A percentile compares a stretch with the other conserved stretches of the same genome.
These are phyloP conservation scores for Hansenula anomala DNA, from an alignment of 1,139 yeast species.

Conservation along the genomic window DNA sequence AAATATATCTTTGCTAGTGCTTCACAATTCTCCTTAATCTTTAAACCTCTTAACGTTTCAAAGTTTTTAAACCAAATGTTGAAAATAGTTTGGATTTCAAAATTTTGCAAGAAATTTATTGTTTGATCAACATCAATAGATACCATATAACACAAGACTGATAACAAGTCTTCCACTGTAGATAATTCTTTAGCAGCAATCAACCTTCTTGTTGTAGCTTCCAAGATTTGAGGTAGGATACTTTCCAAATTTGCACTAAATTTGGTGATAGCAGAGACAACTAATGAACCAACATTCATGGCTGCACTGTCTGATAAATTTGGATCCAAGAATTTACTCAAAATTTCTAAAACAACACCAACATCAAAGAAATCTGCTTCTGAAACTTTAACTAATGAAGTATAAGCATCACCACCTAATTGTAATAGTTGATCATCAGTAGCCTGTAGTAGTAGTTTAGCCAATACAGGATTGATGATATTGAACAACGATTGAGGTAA, in stretches of 20 bases:
- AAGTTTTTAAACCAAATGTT: conserved; percentile 83
- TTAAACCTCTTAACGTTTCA: conserved; percentile 76
- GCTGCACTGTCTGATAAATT: conserved; percentile 76
- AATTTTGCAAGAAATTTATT: conserved; percentile 50
- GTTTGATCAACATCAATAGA: conserved; percentile 56
- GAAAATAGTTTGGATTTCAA: conserved; percentile 38
- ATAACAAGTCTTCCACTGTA: conserved; percentile 70
- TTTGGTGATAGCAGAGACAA: conserved; percentile 58
- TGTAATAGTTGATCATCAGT: conserved; percentile 80
- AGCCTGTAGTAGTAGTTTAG: conserved; percentile 46
- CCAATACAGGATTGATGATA: conserved; percentile 48
- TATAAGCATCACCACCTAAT: conserved; percentile 70
- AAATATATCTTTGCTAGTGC: conserved; percentile 67
- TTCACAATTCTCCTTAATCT: conserved; percentile 62
- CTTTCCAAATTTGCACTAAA: conserved; percentile 46
- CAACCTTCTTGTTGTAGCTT: conserved; percentile 68
- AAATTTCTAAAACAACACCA: conserved; percentile 51
- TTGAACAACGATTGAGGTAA: conserved; percentile 42
- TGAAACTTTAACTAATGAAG: conserved; percentile 50
- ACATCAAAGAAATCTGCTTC: conserved; percentile 43
- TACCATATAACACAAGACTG: conserved; percentile 73
- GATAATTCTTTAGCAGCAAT: conserved; percentile 61
- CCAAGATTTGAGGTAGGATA: conserved; percentile 54
- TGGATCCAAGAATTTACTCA: conserved; percentile 70
- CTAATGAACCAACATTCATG: conserved; percentile 63